Conservation (phyloP, 805 yeast genomes). For the Candida michaelii region DNA sequence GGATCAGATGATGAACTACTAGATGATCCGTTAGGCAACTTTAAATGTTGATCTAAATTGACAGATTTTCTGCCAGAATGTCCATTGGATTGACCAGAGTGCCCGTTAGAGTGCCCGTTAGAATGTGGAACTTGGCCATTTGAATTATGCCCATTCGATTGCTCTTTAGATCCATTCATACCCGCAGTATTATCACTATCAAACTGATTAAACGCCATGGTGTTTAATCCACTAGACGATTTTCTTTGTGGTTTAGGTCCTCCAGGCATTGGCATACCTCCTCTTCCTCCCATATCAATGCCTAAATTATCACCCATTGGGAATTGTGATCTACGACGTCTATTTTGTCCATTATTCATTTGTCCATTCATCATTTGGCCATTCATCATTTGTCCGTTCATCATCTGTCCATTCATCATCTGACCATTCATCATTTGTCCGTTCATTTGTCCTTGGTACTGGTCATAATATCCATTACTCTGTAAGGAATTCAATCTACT, state of each 20-base stretch:
- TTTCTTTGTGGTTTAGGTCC: slow-evolving; percentile 18
- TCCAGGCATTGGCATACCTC: slow-evolving; percentile 46
- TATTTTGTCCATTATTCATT: slow-evolving; percentile 20
- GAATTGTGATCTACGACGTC: slow-evolving; percentile 36
- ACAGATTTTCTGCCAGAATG: slow-evolving; percentile 13
- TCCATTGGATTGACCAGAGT: background rate
- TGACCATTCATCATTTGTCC: slow-evolving; percentile 11
- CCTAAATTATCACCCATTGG: slow-evolving; percentile 28
- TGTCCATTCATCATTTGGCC: slow-evolving; percentile 19
- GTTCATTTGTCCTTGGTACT: slow-evolving; percentile 1
- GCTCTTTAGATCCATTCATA: background rate
- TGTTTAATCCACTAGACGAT: slow-evolving; percentile 17
- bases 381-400: slow-evolving; percentile 1
- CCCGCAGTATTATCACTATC: slow-evolving; percentile 2
- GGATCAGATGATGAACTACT: slow-evolving; percentile 22
- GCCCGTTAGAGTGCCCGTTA: background rate
- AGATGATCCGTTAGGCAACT: slow-evolving; percentile 18
- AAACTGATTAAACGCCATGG: slow-evolving; percentile 11
- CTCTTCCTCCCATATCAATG: slow-evolving; percentile 46
- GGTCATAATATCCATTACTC: slow-evolving; percentile 13
- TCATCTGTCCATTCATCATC: slow-evolving; percentile 4
- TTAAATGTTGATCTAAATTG: slow-evolving; percentile 19
- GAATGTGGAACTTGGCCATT: background rate
- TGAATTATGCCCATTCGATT: background rate
- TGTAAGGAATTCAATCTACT: slow-evolving; percentile 17